Evolutionary conservation across 441 rosid genomes (phyloP), one percentile per base, ranked within the genome.

Genomic region (Pelargonium cotyledonis): DNA sequence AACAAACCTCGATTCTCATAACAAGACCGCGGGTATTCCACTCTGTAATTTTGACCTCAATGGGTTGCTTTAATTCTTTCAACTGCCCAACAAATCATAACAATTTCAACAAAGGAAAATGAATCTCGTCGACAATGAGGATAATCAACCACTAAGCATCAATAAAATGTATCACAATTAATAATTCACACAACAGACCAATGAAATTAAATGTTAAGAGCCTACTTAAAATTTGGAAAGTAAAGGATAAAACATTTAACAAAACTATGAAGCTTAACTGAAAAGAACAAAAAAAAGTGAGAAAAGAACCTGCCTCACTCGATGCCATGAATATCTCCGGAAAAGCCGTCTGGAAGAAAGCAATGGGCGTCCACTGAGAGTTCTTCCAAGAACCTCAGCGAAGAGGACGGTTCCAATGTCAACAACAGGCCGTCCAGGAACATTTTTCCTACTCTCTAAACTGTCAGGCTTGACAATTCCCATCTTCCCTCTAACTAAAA

Each of bases 241-340:
- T n/a, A n/a, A n/a, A n/a, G n/a, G n/a, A n/a, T n/a, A n/a, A n/a
- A n/a, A n/a, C n/a, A n/a, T n/a, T 49, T 14, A 49, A 0, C 16
- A 49, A 12, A 6, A 11, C 14, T 3, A 49, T 11, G 57, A 15
- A 14, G 5, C n/a, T 16, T 11, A 9, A 14, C 12, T 49, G n/a
- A 49, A 49, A 5, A 11, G 14, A 11, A 49, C 1, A n/a, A n/a
- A 16, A 15, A 49, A 49, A 14, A 11, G 12, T 11, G 63, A 89
- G 92, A 86, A 75, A 78, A 87, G 86, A 86, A 94, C 97, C 97
- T 91, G 98, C 98, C 97, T 94, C 90, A 87, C 88, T 80, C 97
- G 96, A 66, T 87, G 90, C 97, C 98, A 94, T 65, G 98, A 87
- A 44, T 86, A 76, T 73, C 83, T 81, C 65, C 91, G 80, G 51